Evolutionary conservation across 352 stramenopile species (phyloP), one percentile per base, ranked within the genome.

Genomic region (Phytopythium oedochilum): DNA sequence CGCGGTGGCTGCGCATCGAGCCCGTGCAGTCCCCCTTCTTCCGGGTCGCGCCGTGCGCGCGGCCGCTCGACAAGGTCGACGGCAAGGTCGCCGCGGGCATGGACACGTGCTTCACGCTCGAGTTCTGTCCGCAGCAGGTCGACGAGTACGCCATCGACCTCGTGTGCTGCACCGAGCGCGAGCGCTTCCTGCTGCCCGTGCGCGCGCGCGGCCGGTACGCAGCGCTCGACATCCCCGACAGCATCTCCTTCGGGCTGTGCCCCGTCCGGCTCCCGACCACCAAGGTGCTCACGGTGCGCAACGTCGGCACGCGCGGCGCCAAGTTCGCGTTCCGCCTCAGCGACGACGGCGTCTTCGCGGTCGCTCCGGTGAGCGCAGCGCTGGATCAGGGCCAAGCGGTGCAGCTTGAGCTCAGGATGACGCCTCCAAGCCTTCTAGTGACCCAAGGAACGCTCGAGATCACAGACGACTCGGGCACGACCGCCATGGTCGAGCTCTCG

Each of bases 101-200:
- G 90, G 90, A 98, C 49, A 69, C 96, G 20, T 73, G 60, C 54
- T 98, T 97, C 64, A 56, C 77, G 34, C 78, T 98, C 17, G 92
- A 89, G 38, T 98, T 98, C 59, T 78, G 71, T 14, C 90, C 92
- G 2, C 88, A 97, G 50, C 90, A 97, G 56, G 63, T 96, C 44
- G 73, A 67, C 7, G 88, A 97, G 26, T 96, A 98, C 56, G 64
- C 75, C 0, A 55, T 91, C 15, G 92, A 98, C 26, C 74, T 98
- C 32, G 74, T 98, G n/a, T 97, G 90, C 60, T 83, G 74, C 53
- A 98, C 95, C 1, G 94, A 98, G 63, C 76, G 94, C 18, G 94
- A 98, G 65, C 94, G 92, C n/a, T 98, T 98, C 55, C 36, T 96
- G 29, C 67, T 98, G 6, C 92, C 94, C 15, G 69, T 98, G 26